Evolutionary conservation across 164 flowering plant genomes (phyloP).

Genomic region (Tetracentron sinense): DNA sequence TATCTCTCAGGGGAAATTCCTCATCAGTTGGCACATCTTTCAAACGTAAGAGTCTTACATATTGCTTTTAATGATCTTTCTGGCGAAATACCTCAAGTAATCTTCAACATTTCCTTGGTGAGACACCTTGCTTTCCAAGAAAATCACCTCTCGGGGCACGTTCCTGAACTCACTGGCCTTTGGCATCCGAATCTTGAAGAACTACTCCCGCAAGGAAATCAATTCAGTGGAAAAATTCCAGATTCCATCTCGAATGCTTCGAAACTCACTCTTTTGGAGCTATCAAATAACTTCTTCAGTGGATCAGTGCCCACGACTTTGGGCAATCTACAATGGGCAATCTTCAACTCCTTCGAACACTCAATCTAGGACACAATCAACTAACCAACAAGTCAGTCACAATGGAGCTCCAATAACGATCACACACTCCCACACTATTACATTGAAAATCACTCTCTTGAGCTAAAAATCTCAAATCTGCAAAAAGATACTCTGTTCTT

Average conservation of each 20-base stretch:
- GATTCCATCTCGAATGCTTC: conserved; percentile 1
- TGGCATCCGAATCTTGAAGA: background rate
- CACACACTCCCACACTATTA: too few species aligned
- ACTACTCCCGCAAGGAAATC: background rate
- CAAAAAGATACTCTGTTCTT: too few species aligned
- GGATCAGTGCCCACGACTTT: conserved; percentile 2
- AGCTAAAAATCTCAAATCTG: too few species aligned
- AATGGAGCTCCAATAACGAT: background rate
- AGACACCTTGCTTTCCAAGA: background rate
- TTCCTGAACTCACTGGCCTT: background rate
- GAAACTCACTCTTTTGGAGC: background rate
- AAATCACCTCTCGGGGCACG: background rate
- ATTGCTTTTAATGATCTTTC: background rate
- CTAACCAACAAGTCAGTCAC: background rate
- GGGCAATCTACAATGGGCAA: conserved; percentile 6
- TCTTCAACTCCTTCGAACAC: background rate
- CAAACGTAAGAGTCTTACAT: background rate
- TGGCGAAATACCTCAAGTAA: background rate
- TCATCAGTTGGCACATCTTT: background rate
- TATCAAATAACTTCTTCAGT: background rate
- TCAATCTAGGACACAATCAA: background rate
- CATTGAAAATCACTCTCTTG: too few species aligned
- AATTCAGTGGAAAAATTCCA: background rate
- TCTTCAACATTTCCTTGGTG: background rate
- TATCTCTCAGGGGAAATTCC: background rate